Base-by-base conservation (phyloP, 2,329 filamentous ascomycete species). In the Cytospora mali region DNA sequence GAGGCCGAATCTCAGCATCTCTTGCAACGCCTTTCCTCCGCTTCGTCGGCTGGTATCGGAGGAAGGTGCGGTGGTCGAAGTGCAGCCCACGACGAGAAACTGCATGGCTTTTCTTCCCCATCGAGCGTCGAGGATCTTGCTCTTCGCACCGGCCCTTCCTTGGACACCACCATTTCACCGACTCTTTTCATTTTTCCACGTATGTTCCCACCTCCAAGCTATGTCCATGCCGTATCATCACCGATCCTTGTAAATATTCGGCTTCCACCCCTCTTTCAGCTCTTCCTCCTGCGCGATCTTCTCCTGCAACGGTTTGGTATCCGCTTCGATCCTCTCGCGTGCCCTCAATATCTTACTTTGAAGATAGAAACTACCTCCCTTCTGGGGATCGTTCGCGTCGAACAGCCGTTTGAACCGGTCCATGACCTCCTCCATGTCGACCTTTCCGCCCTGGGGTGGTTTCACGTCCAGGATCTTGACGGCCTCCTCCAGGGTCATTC, bases 401-500 rank as follows among this genome's bases (percentile, higher is more conserved):
- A 97, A 99, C 54, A 99, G 80, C 68, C 89, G 88, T 85, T 98
- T 98, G 83, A 98, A 99, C 59, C 93, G 85, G 69, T 90, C 87
- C 77, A 90, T 88, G 61, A 97, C 88, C 68, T 89, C 84, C 70
- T 93, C 91, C 74, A 93, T 80, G 74, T 93, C 90, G 64, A 89
- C 84, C 74, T 92, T 84, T 52, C 91, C 92, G 65, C 83, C 85
- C 75, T 90, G 85, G 1, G 94, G 93, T 42, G 93, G 92, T 75
- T 94, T 92, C 69, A 99, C 93, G 75, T 99, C 96, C 67, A 99
- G 85, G 73, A 99, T 97, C 78, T 93, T 92, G 85, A 93, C 98
- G 59, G 95, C 95, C 82, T 99, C 95, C 69, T 97, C 92, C 71
- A 99, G 88, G 10, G 93, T 95, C 77, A 98, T 89, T 73, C 93